These are phyloP conservation scores for Asclepias syriaca DNA, from an alignment of 257 asterid genomes.

Conservation along the genomic window DNA sequence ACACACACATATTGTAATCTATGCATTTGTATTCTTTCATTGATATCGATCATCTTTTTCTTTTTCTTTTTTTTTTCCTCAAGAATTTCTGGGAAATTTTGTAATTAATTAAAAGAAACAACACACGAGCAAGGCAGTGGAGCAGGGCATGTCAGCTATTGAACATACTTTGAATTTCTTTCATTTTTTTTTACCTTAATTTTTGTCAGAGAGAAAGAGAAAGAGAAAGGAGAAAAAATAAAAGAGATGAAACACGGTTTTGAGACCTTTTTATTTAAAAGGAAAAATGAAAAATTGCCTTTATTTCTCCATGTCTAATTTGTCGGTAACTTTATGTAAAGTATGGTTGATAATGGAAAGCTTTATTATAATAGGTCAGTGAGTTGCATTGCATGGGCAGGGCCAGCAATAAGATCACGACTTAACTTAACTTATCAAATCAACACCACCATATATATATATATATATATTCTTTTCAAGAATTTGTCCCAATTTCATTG, in stretches of 20 bases:
- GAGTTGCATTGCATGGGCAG: slow-evolving; percentile 11
- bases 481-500: slow-evolving; percentile 15
- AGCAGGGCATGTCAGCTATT: neutral
- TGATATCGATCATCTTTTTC: neutral
- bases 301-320: slow-evolving; percentile 14
- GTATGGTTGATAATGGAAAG: slow-evolving; percentile 14
- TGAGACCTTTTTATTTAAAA: slow-evolving; percentile 3
- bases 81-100: neutral
- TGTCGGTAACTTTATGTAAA: slow-evolving; percentile 27
- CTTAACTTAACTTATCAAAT: neutral
- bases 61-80: neutral
- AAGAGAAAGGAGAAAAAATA: slow-evolving; percentile 4
- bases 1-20: no score
- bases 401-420: slow-evolving; percentile 16
- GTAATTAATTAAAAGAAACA: neutral
- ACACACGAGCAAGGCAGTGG: neutral
- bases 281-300: neutral
- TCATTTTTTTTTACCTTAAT: neutral
- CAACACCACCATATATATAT: no score
- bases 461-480: slow-evolving; percentile 16
- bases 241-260: slow-evolving; percentile 15
- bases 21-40: slow-evolving; percentile 18
- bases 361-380: neutral
- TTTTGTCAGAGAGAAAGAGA: neutral
- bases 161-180: neutral